Evolutionary conservation across 306 rosid species (phyloP).

Genomic region (Inga leiocalycina): DNA sequence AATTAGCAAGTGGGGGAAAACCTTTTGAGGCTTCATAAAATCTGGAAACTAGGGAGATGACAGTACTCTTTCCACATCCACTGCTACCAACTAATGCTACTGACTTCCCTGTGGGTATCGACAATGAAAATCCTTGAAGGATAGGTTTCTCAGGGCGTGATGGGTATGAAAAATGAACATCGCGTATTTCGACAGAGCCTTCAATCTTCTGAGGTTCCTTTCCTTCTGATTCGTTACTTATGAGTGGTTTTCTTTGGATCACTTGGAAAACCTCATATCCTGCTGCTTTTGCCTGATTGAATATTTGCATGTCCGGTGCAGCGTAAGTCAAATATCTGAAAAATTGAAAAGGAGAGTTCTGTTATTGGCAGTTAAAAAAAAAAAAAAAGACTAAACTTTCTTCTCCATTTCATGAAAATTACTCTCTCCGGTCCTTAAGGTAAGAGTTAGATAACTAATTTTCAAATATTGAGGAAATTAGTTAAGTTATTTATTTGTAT

Average conservation of each 20-base stretch:
- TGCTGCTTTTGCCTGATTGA: constrained; percentile 90
- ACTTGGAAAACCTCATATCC: constrained; percentile 84
- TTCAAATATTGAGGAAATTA: no score
- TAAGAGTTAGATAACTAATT: no score
- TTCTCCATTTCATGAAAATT: neutral
- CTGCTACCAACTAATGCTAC: constrained; percentile 86
- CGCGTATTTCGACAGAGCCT: constrained; percentile 58
- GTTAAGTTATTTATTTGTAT: no score
- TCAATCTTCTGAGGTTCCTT: constrained; percentile 40
- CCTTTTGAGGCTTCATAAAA: constrained; percentile 80
- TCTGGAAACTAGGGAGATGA: constrained; percentile 71
- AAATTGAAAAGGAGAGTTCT: constrained; percentile 18
- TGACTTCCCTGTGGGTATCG: constrained; percentile 80
- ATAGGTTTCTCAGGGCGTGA: constrained; percentile 70
- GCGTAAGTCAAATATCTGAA: constrained; percentile 85
- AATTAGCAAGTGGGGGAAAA: constrained; percentile 24
- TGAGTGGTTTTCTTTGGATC: constrained; percentile 66
- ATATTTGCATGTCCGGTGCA: constrained; percentile 88
- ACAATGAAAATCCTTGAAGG: constrained; percentile 69
- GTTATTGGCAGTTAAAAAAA: neutral
- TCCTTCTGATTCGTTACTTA: constrained; percentile 54
- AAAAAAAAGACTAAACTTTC: neutral
- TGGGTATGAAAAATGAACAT: constrained; percentile 73
- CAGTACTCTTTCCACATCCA: constrained; percentile 98
- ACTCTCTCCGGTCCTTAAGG: no score